These are phyloP conservation scores for Fraxinus dipetala DNA, from an alignment of 305 asterid species.

Conservation along the genomic window DNA sequence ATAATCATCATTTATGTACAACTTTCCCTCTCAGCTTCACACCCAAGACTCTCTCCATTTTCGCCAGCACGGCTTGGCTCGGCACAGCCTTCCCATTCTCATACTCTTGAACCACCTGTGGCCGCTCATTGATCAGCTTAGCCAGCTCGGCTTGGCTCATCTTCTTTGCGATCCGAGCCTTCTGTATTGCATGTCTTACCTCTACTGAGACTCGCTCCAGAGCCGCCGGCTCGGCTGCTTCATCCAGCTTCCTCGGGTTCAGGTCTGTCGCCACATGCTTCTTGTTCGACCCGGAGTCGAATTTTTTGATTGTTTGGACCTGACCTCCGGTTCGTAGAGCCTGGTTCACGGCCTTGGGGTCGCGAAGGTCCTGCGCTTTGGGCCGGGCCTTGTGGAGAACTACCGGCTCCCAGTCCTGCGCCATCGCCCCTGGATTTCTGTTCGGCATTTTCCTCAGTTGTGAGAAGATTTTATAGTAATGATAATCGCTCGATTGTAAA, in stretches of 20 bases:
- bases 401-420: constrained; percentile 32
- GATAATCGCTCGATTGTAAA: background rate
- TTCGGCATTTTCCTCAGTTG: constrained; percentile 12
- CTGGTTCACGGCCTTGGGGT: constrained; percentile 38
- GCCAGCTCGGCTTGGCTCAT: constrained; percentile 41
- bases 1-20: background rate
- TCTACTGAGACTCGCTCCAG: constrained; percentile 34
- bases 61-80: constrained; percentile 36
- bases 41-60: constrained; percentile 38
- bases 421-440: constrained; percentile 20
- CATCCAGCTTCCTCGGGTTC: constrained; percentile 35
- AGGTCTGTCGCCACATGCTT: constrained; percentile 23
- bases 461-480: background rate
- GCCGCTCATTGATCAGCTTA: constrained; percentile 35
- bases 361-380: constrained; percentile 29
- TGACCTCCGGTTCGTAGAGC: constrained; percentile 35
- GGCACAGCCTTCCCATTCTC: constrained; percentile 50
- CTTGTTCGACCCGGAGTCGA: constrained; percentile 37
- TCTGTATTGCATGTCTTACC: constrained; percentile 40
- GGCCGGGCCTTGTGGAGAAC: constrained; percentile 35
- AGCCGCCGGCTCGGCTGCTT: constrained; percentile 44
- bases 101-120: constrained; percentile 40
- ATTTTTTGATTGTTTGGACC: constrained; percentile 38
- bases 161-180: constrained; percentile 45
- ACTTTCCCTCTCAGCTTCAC: constrained; percentile 36